These are phyloP conservation scores for Fusarium oligoseptatum DNA, from an alignment of 2,329 filamentous ascomycete genomes.

Conservation along the genomic window DNA sequence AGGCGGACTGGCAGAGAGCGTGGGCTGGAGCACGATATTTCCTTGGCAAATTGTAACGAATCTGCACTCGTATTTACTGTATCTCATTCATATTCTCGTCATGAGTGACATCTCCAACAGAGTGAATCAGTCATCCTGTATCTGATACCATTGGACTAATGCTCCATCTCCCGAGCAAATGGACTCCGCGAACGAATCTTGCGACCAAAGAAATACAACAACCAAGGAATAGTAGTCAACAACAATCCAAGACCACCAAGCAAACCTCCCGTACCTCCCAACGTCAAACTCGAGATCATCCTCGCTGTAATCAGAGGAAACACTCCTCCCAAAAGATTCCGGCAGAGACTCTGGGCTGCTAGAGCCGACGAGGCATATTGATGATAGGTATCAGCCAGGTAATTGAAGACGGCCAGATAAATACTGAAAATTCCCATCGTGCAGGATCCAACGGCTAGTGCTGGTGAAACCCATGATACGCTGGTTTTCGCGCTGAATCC, in stretches of 20 bases:
- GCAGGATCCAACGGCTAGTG: constrained; percentile 71
- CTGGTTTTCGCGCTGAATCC: constrained; percentile 69
- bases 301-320: constrained; percentile 87
- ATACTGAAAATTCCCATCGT: constrained; percentile 78
- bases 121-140: neutral
- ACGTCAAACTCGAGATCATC: constrained; percentile 72
- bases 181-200: constrained; percentile 72
- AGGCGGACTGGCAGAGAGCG: neutral
- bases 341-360: constrained; percentile 88
- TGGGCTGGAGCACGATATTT: too few relatives aligned
- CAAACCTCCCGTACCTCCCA: constrained; percentile 72
- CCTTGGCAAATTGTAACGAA: neutral
- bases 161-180: constrained; percentile 59
- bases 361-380: constrained; percentile 86
- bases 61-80: neutral
- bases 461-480: constrained; percentile 74
- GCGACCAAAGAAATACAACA: constrained; percentile 74
- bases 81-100: neutral
- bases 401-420: constrained; percentile 85
- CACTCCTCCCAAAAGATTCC: constrained; percentile 83
- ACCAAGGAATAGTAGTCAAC: constrained; percentile 75
- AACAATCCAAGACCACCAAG: constrained; percentile 71
- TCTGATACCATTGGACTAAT: neutral
- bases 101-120: neutral
- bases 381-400: constrained; percentile 91